Evolutionary conservation across 148 eudicot species (phyloP), one percentile per base, ranked within the genome.

Genomic region (Spergularia bocconei): DNA sequence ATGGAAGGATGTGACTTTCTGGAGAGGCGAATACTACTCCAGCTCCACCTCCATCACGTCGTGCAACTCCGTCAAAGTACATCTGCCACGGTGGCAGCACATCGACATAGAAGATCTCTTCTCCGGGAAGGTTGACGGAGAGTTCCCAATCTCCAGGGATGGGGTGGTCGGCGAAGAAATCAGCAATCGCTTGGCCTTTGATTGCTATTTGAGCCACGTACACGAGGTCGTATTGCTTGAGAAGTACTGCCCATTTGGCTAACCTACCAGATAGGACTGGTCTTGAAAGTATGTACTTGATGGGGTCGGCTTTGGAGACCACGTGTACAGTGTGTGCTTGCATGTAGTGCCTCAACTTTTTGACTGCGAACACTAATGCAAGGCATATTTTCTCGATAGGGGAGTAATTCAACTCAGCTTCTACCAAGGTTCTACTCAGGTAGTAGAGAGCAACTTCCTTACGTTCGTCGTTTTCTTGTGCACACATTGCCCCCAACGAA

Each of bases 321-420:
- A 66, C 21, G 7, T 44, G 21, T 10, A 66, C 53, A 13, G 70
- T 66, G 8, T 66, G 70, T 11, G 70, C 52, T 44, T 66, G 51
- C 70, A 41, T 44, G 70, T 66, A 66, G 23, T 66, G 70, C 12
- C n/a, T 44, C 11, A 66, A 7, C 21, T 66, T 66, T 11, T 66
- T 53, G 11, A 66, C 20, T 13, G 53, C 70, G 20, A 68, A 68
- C 0, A 68, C 23, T 38, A 68, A 50, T 1, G 71, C 71, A 2
- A 68, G 57, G 10, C 71, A 50, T 19, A 68, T 50, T 12, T 68
- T 68, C 36, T 68, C 71, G 20, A 68, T 50, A 2, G 71, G 71
- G 1, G 57, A 68, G 17, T 48, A 68, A 10, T 68, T 68, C 36
- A 68, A 11, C 33, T 68, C 38, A 47, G 71, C 57, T 19, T 15